A percentile compares a stretch with the other conserved stretches of the same genome.
Conservation (phyloP, 495 filamentous ascomycete species). For the Massariosphaeria phaeospora region DNA sequence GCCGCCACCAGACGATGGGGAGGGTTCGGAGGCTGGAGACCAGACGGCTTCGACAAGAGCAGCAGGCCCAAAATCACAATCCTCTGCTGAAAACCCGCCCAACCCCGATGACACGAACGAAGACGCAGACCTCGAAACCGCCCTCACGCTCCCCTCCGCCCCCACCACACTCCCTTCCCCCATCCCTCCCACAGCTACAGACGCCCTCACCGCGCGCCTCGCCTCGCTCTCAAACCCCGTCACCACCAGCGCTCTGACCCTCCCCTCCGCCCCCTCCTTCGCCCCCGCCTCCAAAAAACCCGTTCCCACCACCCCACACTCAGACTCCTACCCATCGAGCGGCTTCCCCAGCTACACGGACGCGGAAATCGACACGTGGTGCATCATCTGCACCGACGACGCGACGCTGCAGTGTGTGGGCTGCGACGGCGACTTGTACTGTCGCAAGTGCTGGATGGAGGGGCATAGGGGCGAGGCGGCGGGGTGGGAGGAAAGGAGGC, state of each 20-base stretch:
- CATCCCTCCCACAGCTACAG: constrained; percentile 23
- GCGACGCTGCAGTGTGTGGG: constrained; percentile 57
- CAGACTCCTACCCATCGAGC: too few relatives aligned
- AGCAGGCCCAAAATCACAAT: not conserved
- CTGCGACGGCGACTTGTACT: constrained; percentile 64
- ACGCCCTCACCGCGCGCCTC: constrained; percentile 31
- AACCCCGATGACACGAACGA: not conserved
- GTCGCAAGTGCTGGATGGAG: constrained; percentile 61
- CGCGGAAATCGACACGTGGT: constrained; percentile 64
- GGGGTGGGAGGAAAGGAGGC: constrained; percentile 52
- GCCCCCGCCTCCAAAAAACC: constrained; percentile 42
- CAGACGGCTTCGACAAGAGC: not conserved
- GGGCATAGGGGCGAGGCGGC: constrained; percentile 58
- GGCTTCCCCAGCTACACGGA: constrained; percentile 41
- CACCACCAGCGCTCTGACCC: constrained; percentile 14
- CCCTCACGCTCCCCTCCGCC: constrained; percentile 33
- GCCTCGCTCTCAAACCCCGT: constrained; percentile 20
- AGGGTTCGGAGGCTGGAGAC: not conserved
- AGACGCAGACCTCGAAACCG: not conserved
- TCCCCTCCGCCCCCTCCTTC: constrained; percentile 55
- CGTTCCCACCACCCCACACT: constrained; percentile 38
- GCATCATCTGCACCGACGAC: constrained; percentile 64
- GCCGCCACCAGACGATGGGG: not conserved
- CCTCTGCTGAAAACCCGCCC: not conserved
- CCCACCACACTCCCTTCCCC: constrained; percentile 19